These are phyloP conservation scores for Irpex rosettiformis DNA, from an alignment of 1,284 basidiomycete species.

Conservation along the genomic window DNA sequence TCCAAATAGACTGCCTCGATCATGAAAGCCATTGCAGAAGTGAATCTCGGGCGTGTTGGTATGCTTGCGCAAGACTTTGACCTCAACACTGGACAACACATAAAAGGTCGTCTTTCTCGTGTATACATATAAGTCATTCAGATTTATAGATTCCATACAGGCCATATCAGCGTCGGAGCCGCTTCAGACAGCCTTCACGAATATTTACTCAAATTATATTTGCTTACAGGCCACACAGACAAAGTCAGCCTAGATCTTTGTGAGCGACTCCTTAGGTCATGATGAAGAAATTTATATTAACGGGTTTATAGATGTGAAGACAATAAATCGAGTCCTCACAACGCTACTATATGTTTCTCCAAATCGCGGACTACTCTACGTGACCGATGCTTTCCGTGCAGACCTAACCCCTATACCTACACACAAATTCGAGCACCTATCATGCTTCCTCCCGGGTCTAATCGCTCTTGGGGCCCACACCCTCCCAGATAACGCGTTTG, in stretches of 20 bases:
- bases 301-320: slow-evolving; percentile 48
- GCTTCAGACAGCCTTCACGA: slow-evolving; percentile 64
- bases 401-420: slow-evolving; percentile 30
- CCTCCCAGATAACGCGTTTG: slow-evolving; percentile 44
- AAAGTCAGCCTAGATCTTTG: slow-evolving; percentile 59
- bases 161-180: slow-evolving; percentile 17
- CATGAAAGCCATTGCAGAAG: slow-evolving; percentile 32
- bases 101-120: background rate
- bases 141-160: background rate
- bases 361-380: slow-evolving; percentile 63
- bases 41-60: background rate
- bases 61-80: slow-evolving; percentile 1
- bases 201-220: slow-evolving; percentile 73
- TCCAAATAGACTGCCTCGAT: background rate
- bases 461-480: slow-evolving; percentile 65
- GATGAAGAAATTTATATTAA: background rate
- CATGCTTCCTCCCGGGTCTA: slow-evolving; percentile 74
- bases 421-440: slow-evolving; percentile 66
- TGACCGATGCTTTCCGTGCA: slow-evolving; percentile 48
- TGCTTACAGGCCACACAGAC: slow-evolving; percentile 60
- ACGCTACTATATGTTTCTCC: slow-evolving; percentile 67
- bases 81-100: background rate
- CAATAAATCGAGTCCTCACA: slow-evolving; percentile 58
- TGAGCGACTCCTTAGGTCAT: slow-evolving; percentile 30
- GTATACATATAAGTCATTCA: background rate